Conservation (phyloP, 148 eudicot genomes). For the Cornus florida region DNA sequence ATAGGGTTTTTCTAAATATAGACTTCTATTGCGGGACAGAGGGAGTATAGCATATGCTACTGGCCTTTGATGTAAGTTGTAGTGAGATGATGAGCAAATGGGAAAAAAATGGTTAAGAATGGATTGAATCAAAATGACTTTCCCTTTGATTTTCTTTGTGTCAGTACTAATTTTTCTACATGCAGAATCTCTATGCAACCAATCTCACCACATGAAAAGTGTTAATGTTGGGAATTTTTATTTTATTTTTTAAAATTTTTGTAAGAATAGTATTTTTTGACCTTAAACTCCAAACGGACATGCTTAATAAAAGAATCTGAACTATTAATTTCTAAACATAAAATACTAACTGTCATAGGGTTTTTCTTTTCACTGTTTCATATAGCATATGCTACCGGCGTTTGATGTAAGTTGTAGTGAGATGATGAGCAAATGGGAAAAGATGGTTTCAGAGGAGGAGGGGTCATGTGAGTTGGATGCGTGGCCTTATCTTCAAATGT, state of each 20-base stretch:
- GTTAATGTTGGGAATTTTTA: too few relatives aligned
- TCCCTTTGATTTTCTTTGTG: too few relatives aligned
- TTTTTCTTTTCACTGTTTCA: background rate
- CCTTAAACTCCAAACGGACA: too few relatives aligned
- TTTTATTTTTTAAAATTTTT: too few relatives aligned
- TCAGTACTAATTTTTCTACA: too few relatives aligned
- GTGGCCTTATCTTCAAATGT: too few relatives aligned
- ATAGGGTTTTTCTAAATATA: background rate
- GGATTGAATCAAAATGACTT: too few relatives aligned
- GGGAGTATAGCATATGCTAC: conserved; percentile 22
- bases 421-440: conserved; percentile 39
- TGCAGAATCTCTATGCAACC: too few relatives aligned
- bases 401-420: conserved; percentile 30
- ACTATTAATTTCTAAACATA: background rate
- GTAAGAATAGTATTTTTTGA: too few relatives aligned
- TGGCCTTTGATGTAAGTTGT: conserved; percentile 17
- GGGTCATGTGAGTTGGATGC: conserved; percentile 18
- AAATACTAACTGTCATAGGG: too few relatives aligned
- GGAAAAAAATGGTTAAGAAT: conserved; percentile 11
- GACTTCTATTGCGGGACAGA: too few relatives aligned
- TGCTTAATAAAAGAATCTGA: conserved; percentile 18
- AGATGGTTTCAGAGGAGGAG: conserved; percentile 15
- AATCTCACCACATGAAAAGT: too few relatives aligned
- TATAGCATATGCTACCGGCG: conserved; percentile 39
- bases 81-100: conserved; percentile 23